Base-by-base conservation (phyloP, 140 eudicot genomes). In the Bidens hawaiensis region DNA sequence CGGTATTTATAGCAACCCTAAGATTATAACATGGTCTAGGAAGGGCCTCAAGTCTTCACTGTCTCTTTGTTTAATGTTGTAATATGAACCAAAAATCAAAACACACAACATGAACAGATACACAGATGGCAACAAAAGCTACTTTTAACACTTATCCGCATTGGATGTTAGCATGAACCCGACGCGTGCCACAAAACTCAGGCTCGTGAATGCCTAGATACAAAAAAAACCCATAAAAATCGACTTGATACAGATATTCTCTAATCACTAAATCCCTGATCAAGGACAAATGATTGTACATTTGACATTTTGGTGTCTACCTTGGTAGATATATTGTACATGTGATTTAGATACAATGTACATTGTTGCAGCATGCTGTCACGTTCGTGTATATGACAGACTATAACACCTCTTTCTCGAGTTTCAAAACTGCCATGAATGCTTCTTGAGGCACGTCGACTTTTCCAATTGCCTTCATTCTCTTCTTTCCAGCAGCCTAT, bases 381-480 rank as follows among this genome's bases (percentile, higher is more conserved):
- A 17, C 64, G 1, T 55, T 55, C 25, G 28, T 13, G 18, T n/a
- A n/a, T n/a, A n/a, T 27, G 6, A 56, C 19, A 0, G 34, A 77
- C 78, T 67, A 87, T 63, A 88, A 67, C 65, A 93, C 99, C 79
- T 93, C 96, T 53, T 93, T 93, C 57, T 93, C 96, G 33, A 93
- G 99, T 78, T 93, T 93, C 51, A 93, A 73, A 22, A 93, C 99
- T 4, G 96, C 99, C 99, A 93, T 93, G 61, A 93, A 93, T 31
- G 99, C 99, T 72, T 93, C 99, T 79, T 93, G 99, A 28, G 99
- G 99, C 62, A 93, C 99, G 42, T 85, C 95, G 30, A 93, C 99
- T 71, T 66, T 80, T 41, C 99, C 99, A 47, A 93, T 85, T 1
- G 99, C 77, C 75, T 93, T 93, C 99, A 93, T 93, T 83, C 99